Base-by-base conservation (phyloP, 2,329 filamentous ascomycete genomes). In the Basipetospora chlamydospora region DNA sequence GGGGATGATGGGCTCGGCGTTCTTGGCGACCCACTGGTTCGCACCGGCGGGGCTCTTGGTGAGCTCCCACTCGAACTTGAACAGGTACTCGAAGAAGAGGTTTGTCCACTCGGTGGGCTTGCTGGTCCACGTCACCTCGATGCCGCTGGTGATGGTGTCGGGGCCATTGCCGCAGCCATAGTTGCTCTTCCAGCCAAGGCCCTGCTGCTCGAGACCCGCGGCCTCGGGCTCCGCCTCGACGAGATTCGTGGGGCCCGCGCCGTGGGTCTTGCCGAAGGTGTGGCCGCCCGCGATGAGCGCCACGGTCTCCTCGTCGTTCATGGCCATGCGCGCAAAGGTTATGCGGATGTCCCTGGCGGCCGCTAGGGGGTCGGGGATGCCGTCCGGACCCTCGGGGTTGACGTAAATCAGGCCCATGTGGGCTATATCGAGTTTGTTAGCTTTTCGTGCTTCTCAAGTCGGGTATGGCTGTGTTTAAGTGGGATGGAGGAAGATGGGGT, bases 231-330 rank as follows among this genome's bases (percentile, higher is more conserved):
- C 81, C 13, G 63, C 57, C 38, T 77, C 78, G 34, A 84, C 66
- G 47, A 83, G 68, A 43, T 70, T 67, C 13, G 66, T 59, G 12
- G 73, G 61, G 39, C 60, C 80, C 22, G 81, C 80, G 47, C 81
- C 81, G 57, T 87, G 81, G 0, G 80, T 83, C 70, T 87, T 87
- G 49, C 81, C 81, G 47, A 87, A 83, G 18, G 73, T 67, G 64
- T 87, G 81, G 26, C 81, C 81, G 50, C 81, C 81, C 26, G 77
- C 77, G 51, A 87, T 86, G 31, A 87, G 61, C 11, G 81, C 80
- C 37, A 82, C 80, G 0, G 81, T 87, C 64, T 87, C 81, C 58
- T 82, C 75, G 51, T 86, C 79, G 51, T 82, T 74, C 81, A 87
- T 86, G 42, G 75, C 80, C 80, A 87, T 86, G 54, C 80, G 79